Evolutionary conservation across 108 stramenopile species (phyloP).

Genomic region (Cyclotella atomus): DNA sequence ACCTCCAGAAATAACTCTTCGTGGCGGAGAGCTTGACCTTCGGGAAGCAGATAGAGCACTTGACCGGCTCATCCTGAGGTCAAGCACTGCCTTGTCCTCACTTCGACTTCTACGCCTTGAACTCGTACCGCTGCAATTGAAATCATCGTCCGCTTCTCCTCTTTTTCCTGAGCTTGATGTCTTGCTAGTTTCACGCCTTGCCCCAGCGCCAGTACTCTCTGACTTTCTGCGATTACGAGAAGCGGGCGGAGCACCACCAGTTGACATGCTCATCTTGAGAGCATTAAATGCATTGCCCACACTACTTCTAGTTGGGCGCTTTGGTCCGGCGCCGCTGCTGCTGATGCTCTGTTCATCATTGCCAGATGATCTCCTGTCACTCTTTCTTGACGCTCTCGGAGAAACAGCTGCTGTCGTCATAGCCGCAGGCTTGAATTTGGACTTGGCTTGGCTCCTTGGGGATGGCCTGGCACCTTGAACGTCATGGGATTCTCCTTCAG

Average conservation of each 20-base stretch:
- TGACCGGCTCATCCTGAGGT: too few relatives aligned
- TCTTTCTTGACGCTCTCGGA: neutral
- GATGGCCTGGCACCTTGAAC: neutral
- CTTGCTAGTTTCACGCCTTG: too few relatives aligned
- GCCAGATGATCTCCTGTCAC: neutral
- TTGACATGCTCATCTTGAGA: neutral
- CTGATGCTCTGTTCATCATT: neutral
- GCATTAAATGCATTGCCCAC: neutral
- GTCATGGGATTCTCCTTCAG: neutral
- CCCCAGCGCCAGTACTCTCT: neutral
- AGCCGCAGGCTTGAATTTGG: slow-evolving; percentile 1
- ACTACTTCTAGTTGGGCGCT: neutral
- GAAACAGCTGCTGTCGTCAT: neutral
- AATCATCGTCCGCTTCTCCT: neutral
- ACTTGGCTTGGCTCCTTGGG: neutral
- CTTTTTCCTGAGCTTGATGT: too few relatives aligned
- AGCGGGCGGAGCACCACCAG: too few relatives aligned
- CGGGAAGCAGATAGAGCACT: too few relatives aligned
- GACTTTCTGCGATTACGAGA: too few relatives aligned
- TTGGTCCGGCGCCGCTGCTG: too few relatives aligned
- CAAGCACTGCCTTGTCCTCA: neutral
- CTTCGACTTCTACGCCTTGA: neutral
- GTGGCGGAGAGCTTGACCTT: too few relatives aligned
- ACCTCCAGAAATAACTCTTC: too few relatives aligned
- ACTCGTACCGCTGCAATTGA: neutral